Conservation (phyloP, 31 red algal genomes). For the Odonthalia washingtoniensis region DNA sequence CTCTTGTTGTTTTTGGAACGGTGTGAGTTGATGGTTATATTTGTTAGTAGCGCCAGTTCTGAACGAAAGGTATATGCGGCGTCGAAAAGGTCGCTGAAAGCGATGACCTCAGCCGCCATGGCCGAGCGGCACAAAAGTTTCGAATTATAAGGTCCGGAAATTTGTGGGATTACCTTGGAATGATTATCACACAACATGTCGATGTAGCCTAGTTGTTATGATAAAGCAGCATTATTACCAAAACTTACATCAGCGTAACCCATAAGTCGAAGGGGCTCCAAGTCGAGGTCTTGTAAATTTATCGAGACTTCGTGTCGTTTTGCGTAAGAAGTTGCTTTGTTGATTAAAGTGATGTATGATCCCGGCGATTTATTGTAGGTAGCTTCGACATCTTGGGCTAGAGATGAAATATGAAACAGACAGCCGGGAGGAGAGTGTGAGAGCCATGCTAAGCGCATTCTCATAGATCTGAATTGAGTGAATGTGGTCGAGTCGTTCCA, state of each 20-base stretch:
- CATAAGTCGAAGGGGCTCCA: background rate
- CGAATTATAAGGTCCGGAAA: slow-evolving; percentile 21
- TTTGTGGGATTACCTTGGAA: background rate
- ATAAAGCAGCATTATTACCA: background rate
- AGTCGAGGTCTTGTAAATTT: background rate
- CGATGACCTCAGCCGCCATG: slow-evolving; percentile 34
- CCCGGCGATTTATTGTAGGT: too few species aligned
- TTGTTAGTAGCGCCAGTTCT: background rate
- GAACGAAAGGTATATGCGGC: background rate
- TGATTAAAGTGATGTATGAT: too few species aligned
- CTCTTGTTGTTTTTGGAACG: background rate
- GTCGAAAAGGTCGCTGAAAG: slow-evolving; percentile 15
- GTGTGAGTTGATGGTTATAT: background rate
- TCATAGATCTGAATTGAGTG: too few species aligned
- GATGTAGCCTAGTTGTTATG: background rate
- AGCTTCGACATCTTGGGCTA: slow-evolving; percentile 33
- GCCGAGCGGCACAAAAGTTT: background rate
- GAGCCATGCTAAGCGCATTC: slow-evolving; percentile 45
- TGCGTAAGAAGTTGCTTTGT: background rate
- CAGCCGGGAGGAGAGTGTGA: slow-evolving; percentile 22
- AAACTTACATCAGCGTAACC: background rate
- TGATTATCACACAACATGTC: background rate
- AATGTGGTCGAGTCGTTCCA: too few species aligned
- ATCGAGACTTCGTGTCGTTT: background rate
- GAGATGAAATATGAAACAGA: slow-evolving; percentile 43